Evolutionary conservation across 164 flowering plant genomes (phyloP), one percentile per base, ranked within the genome.

Genomic region (Malania oleifera): DNA sequence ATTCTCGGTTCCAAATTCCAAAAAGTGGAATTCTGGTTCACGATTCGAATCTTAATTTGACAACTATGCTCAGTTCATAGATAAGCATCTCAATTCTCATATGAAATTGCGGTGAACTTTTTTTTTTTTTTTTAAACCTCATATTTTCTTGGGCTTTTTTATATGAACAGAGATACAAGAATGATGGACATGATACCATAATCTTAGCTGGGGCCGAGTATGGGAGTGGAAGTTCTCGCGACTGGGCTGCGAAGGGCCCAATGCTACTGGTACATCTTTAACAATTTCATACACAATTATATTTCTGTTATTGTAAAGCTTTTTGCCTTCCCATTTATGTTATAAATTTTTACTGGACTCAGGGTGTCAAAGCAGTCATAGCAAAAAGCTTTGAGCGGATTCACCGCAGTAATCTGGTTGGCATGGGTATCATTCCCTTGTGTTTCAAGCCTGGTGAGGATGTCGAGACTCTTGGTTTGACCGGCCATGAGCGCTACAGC

Each of bases 241-340:
- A 86, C 67, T 86, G 93, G 93, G 93, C 93, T 61, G 93, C 93
- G 31, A 86, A 86, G 82, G 93, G 89, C 19, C 93, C 93, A 48
- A 86, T 78, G 87, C 67, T 83, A 10, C 70, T 78, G 85, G 89
- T 86, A 76, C 6, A 23, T 11, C 24, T 46, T 20, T 15, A 52
- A 8, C 10, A 27, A 14, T 10, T 41, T n/a, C 26, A 8, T 29
- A 18, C 37, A 37, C 3, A 23, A 26, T 56, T 45, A 1, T 5
- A 4, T 12, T 65, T 31, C 7, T 28, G 15, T 28, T 6, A 19
- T 43, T 38, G 26, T 35, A 1, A 6, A 15, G 6, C n/a, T 22
- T 22, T 39, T 40, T 1, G 17, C 24, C 3, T 27, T 48, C 7
- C 3, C 31, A 48, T 2, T 25, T 17, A 38, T 48, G 20, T 18